These are phyloP conservation scores for Naematelia encephala DNA, from an alignment of 768 basidiomycete genomes.

Conservation along the genomic window DNA sequence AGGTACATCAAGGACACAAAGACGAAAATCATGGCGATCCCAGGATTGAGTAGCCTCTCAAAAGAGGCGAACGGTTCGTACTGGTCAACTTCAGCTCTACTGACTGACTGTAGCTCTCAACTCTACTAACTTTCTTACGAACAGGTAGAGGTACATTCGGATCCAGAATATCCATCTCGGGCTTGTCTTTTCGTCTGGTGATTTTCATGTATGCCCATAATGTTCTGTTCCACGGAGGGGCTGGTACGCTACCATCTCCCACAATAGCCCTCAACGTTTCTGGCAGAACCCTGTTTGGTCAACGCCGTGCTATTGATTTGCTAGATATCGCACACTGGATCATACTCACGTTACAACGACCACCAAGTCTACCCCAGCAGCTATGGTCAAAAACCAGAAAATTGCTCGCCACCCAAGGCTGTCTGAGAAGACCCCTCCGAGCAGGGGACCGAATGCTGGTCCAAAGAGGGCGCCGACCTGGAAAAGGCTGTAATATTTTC, in stretches of 20 bases:
- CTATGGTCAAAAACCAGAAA: conserved; percentile 22
- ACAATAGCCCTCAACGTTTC: conserved; percentile 2
- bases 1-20: conserved; percentile 42
- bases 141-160: no score
- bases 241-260: not conserved
- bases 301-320: not conserved
- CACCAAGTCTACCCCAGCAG: not conserved
- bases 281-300: not conserved
- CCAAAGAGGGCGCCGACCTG: not conserved
- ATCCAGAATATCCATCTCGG: no score
- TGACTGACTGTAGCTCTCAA: no score
- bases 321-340: not conserved
- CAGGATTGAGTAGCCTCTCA: conserved; percentile 41
- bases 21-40: conserved; percentile 41
- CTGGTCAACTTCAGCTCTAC: conserved; percentile 13
- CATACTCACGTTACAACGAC: not conserved
- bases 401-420: conserved; percentile 60
- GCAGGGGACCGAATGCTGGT: conserved; percentile 54
- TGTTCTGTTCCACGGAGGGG: conserved; percentile 21
- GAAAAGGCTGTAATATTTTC: conserved; percentile 68
- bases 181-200: no score
- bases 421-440: conserved; percentile 57
- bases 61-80: conserved; percentile 45
- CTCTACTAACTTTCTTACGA: no score
- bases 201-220: no score